Percentiles rank a stretch among this genome's conserved stretches.
Conservation (phyloP, 106 monocot genomes). For the Triglochin maritima region DNA sequence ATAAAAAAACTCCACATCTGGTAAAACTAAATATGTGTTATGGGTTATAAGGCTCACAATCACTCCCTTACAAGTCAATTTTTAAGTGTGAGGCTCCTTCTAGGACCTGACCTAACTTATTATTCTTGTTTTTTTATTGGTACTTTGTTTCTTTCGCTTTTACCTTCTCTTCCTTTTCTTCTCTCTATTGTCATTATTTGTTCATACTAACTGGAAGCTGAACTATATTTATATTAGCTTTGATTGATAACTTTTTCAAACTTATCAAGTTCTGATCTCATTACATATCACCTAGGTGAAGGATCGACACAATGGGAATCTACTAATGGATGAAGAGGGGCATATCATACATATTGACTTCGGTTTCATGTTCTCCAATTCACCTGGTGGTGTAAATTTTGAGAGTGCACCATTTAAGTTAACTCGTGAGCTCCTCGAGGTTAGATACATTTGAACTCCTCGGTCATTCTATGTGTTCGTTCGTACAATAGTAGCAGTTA, state of each 20-base stretch:
- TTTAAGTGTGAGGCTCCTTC: too few species aligned
- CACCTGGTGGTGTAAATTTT: slow-evolving; percentile 98
- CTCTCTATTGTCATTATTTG: neutral
- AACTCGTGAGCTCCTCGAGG: slow-evolving; percentile 95
- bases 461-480: neutral
- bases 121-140: neutral
- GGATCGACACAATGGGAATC: slow-evolving; percentile 98
- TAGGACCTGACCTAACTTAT: too few species aligned
- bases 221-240: too few species aligned
- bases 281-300: slow-evolving; percentile 49
- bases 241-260: too few species aligned
- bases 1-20: too few species aligned
- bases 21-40: too few species aligned
- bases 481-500: neutral
- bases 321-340: slow-evolving; percentile 93
- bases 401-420: slow-evolving; percentile 98
- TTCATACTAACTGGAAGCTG: too few species aligned
- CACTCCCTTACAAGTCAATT: too few species aligned
- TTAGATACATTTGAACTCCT: slow-evolving; percentile 9
- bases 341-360: slow-evolving; percentile 99
- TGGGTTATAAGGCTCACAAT: too few species aligned
- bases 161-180: neutral
- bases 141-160: neutral
- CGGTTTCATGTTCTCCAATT: slow-evolving; percentile 99
- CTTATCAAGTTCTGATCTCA: neutral